phyloP scores from a whole-genome alignment of 2,329 filamentous ascomycete genomes.

The Sclerotinia glacialis region DNA sequence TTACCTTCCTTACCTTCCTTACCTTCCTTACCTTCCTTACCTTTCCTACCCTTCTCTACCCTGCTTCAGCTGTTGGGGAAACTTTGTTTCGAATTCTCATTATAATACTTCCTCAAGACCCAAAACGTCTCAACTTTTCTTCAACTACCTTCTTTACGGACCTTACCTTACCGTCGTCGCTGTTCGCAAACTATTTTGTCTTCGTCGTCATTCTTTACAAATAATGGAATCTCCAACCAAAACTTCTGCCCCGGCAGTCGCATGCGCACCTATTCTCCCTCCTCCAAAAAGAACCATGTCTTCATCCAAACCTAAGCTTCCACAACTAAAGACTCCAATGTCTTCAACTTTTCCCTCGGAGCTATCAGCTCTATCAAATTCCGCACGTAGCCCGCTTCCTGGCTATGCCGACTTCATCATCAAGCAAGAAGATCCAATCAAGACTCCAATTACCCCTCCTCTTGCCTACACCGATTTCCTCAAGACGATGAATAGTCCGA shows the following conservation, averaged over 20 bases:
- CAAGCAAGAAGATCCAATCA: conserved; percentile 65
- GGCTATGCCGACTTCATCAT: conserved; percentile 55
- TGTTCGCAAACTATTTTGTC: conserved; percentile 32
- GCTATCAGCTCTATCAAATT: conserved; percentile 57
- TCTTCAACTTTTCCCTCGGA: conserved; percentile 60
- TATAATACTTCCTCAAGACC: conserved; percentile 35
- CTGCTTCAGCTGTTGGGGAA: conserved; percentile 28
- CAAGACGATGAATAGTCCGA: conserved; percentile 62
- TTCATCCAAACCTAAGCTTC: conserved; percentile 52
- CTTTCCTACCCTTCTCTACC: conserved; percentile 9
- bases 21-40: conserved; percentile 14
- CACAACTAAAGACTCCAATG: conserved; percentile 60
- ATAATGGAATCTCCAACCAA: conserved; percentile 19
- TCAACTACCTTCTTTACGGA: conserved; percentile 32
- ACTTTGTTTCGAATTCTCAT: conserved; percentile 28
- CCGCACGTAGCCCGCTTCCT: conserved; percentile 67
- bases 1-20: conserved; percentile 13
- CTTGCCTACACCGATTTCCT: conserved; percentile 90
- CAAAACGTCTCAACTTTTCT: conserved; percentile 23
- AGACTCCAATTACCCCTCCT: conserved; percentile 88
- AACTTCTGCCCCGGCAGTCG: conserved; percentile 25
- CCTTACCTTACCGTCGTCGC: conserved; percentile 32
- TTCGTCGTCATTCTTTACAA: conserved; percentile 33
- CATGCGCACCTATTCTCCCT: conserved; percentile 30
- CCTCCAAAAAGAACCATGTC: conserved; percentile 34